These are phyloP conservation scores for Aspergillus fischeri DNA, from an alignment of 2,329 filamentous ascomycete species.

Conservation along the genomic window DNA sequence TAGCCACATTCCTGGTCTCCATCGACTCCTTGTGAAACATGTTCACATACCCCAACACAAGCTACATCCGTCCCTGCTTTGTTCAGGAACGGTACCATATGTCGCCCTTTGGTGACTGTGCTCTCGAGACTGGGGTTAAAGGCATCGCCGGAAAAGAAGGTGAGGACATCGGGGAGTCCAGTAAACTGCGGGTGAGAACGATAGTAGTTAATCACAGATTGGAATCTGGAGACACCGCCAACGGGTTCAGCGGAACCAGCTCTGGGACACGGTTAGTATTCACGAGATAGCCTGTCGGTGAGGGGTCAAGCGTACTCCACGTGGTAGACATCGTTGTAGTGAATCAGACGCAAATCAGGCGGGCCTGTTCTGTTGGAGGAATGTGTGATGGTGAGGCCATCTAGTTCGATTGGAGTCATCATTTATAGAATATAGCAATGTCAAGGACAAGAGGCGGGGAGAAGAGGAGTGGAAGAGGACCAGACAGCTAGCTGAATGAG, in stretches of 20 bases:
- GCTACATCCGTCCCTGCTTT: slow-evolving; percentile 70
- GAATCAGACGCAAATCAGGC: slow-evolving; percentile 74
- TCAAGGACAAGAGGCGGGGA: neutral
- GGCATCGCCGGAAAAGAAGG: slow-evolving; percentile 85
- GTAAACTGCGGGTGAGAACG: slow-evolving; percentile 57
- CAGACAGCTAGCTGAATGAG: neutral
- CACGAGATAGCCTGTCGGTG: neutral
- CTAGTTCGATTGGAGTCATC: slow-evolving; percentile 28
- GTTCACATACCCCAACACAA: slow-evolving; percentile 67
- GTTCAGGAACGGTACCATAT: slow-evolving; percentile 87
- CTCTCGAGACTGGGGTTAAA: slow-evolving; percentile 90
- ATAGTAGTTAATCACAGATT: slow-evolving; percentile 73
- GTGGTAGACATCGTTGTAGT: slow-evolving; percentile 95
- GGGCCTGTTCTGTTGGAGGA: slow-evolving; percentile 41
- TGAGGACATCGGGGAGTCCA: slow-evolving; percentile 63
- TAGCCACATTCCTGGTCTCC: neutral
- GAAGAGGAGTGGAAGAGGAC: neutral
- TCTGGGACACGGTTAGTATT: slow-evolving; percentile 24
- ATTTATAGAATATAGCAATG: neutral
- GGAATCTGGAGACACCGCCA: slow-evolving; percentile 76
- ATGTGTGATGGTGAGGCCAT: slow-evolving; percentile 40
- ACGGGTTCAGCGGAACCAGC: slow-evolving; percentile 71
- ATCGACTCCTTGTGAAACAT: neutral
- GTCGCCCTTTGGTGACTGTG: slow-evolving; percentile 80
- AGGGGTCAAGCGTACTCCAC: slow-evolving; percentile 54